A percentile compares a stretch with the other conserved stretches of the same genome.
phyloP scores from a whole-genome alignment of 2,329 filamentous ascomycete genomes.

The Myrmaecium sp. region DNA sequence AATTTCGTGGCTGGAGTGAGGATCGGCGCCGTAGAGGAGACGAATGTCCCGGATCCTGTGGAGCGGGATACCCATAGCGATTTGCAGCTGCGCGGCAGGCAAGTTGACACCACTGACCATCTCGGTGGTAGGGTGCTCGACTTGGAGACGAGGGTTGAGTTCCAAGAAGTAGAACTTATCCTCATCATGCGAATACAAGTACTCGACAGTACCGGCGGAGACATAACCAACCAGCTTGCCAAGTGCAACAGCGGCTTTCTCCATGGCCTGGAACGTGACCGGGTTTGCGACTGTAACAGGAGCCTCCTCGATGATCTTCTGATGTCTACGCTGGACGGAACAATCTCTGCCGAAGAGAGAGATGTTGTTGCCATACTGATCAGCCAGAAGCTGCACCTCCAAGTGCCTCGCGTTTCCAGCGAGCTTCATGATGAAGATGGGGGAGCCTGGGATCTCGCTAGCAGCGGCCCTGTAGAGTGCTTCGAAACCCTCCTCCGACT shows the following conservation, averaged over 20 bases:
- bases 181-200: constrained; percentile 92
- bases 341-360: constrained; percentile 97
- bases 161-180: constrained; percentile 99
- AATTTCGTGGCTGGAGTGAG: constrained; percentile 69
- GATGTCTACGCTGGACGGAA: constrained; percentile 92
- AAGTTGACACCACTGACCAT: constrained; percentile 98
- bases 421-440: constrained; percentile 99
- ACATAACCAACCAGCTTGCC: constrained; percentile 94
- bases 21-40: constrained; percentile 87
- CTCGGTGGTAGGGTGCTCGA: constrained; percentile 97
- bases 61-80: constrained; percentile 95
- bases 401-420: constrained; percentile 91
- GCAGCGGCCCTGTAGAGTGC: constrained; percentile 87
- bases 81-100: constrained; percentile 90
- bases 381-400: constrained; percentile 91
- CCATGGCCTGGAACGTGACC: constrained; percentile 87
- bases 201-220: constrained; percentile 95
- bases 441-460: constrained; percentile 92
- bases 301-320: constrained; percentile 99
- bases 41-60: constrained; percentile 94
- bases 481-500: constrained; percentile 68
- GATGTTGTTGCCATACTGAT: constrained; percentile 99
- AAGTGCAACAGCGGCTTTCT: constrained; percentile 85
- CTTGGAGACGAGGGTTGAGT: constrained; percentile 95
- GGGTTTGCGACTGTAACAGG: constrained; percentile 90